These are phyloP conservation scores for Lodderomyces parapsilosis DNA, from an alignment of 1,139 yeast species.

Conservation along the genomic window DNA sequence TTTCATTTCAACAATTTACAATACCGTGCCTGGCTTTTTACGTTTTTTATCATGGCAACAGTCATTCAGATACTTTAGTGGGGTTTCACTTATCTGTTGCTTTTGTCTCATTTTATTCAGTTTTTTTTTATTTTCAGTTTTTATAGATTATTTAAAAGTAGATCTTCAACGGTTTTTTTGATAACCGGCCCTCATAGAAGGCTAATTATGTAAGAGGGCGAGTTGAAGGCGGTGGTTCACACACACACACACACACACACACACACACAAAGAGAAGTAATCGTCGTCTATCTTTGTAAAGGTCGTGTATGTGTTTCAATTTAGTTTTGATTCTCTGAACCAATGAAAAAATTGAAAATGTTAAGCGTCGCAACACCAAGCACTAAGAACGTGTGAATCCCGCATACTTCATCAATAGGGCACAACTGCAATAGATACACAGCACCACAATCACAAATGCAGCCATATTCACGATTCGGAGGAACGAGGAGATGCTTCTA, in stretches of 20 bases:
- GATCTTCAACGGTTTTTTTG: background rate
- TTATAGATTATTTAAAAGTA: conserved; percentile 2
- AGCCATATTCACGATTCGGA: conserved; percentile 50
- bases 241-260: too few species aligned
- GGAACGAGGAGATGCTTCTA: conserved; percentile 53
- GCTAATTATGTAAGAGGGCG: too few species aligned
- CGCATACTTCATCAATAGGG: too few species aligned
- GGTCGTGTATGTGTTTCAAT: background rate
- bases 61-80: background rate
- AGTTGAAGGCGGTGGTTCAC: too few species aligned
- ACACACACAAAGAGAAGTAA: too few species aligned
- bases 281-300: too few species aligned
- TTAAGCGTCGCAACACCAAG: background rate
- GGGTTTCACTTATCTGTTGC: background rate
- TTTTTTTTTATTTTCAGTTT: background rate
- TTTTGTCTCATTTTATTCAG: background rate
- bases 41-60: background rate
- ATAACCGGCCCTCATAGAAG: too few species aligned
- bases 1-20: background rate
- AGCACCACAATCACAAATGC: conserved; percentile 34
- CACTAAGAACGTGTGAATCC: too few species aligned
- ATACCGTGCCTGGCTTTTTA: background rate
- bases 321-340: background rate
- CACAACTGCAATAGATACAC: conserved; percentile 10
- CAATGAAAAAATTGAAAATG: conserved; percentile 4